Conservation (phyloP, 108 stramenopile species). For the Nitzschia sp. region DNA sequence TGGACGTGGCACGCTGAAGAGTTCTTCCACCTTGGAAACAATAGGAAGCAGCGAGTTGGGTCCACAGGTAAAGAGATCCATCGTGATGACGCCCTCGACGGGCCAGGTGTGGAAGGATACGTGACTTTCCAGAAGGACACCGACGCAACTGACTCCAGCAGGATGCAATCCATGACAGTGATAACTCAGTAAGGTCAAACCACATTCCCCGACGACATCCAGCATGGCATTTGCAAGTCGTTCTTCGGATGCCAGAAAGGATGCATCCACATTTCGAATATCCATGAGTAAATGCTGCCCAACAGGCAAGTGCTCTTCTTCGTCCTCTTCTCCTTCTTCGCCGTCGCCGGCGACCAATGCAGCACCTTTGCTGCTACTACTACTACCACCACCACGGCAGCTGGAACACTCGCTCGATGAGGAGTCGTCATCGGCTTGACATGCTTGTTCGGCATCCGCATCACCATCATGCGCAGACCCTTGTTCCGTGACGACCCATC, state of each 20-base stretch:
- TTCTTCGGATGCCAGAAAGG: constrained; percentile 62
- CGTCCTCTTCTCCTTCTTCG: constrained; percentile 25
- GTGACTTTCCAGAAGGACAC: constrained; percentile 73
- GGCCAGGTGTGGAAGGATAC: constrained; percentile 85
- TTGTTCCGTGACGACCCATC: constrained; percentile 29
- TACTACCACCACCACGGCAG: neutral
- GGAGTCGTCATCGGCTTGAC: neutral
- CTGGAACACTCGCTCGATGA: neutral
- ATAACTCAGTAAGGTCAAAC: constrained; percentile 55
- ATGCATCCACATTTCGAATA: constrained; percentile 53
- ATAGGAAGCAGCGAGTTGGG: constrained; percentile 53
- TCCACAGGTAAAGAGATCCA: constrained; percentile 79
- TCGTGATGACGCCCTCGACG: constrained; percentile 60
- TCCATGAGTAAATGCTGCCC: constrained; percentile 76
- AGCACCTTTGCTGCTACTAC: neutral
- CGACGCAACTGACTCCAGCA: constrained; percentile 70
- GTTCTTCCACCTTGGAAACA: constrained; percentile 49
- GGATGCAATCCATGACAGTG: constrained; percentile 66
- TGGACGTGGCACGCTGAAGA: constrained; percentile 57
- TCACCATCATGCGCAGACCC: constrained; percentile 3
- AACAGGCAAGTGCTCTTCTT: constrained; percentile 61
- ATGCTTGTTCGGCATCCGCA: constrained; percentile 2
- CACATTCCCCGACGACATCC: constrained; percentile 52
- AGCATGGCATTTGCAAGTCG: constrained; percentile 66
- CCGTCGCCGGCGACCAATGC: neutral